Base-by-base conservation (phyloP, 2,329 filamentous ascomycete species). In the Alternaria sp. region DNA sequence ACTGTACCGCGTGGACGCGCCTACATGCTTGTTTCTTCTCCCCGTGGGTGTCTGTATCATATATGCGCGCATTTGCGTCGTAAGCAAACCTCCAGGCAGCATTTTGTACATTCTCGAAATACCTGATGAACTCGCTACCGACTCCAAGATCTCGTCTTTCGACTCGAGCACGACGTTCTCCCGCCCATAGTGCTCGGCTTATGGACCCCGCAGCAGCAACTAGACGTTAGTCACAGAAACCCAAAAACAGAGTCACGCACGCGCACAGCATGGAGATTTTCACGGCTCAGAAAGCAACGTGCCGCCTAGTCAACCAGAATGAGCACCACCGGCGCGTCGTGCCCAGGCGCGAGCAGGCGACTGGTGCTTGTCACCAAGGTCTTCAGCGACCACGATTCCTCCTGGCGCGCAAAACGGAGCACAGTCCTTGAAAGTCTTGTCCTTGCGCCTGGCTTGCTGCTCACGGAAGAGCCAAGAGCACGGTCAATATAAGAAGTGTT, bases 211-310 rank as follows among this genome's bases (percentile, higher is more conserved):
- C 71, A 66, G 66, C 61, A 66, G 58, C 55, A 54, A 61, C 62
- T 45, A 61, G 57, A 64, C 57, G 62, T 75, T 69, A 74, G 69
- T 73, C 71, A 69, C 69, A 67, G 62, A 66, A 69, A 69, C 61
- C 57, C 61, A 51, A 69, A 70, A 67, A 47, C 62, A 61, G 70
- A 63, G 66, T 66, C 62, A 66, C 60, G 66, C 69, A 68, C 64
- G 66, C 70, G 61, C 66, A 65, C 61, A 57, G 59, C 59, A 65
- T 49, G 59, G 28, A 54, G 57, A 28, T 60, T 57, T 62, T 40
- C 25, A 65, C 56, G 57, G 64, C 62, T 52, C 55, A 52, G 45
- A 63, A 52, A 54, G 56, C 60, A 66, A 59, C 49, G 57, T 43
- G 54, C 56, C 52, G 63, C 50, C 57, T 25, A 65, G 52, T 63